A percentile compares a stretch with the other conserved stretches of the same genome.
These are phyloP conservation scores for Fonsecaea monophora DNA, from an alignment of 2,329 filamentous ascomycete species.

Conservation along the genomic window DNA sequence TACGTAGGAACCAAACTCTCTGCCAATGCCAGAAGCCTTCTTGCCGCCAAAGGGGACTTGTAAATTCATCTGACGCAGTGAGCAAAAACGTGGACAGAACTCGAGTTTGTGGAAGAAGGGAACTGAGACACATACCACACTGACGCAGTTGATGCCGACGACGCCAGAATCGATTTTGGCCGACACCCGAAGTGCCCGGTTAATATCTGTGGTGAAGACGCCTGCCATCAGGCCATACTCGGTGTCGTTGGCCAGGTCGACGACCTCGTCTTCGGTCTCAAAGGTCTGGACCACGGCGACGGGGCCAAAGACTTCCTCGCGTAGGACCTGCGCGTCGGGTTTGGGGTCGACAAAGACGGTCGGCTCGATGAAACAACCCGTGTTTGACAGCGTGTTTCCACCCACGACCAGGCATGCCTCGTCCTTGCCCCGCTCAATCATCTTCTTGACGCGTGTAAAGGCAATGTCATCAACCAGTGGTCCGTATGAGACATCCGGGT, in stretches of 20 bases:
- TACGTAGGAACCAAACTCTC: too few species aligned
- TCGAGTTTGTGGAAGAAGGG: too few species aligned
- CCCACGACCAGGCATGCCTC: slow-evolving; percentile 49
- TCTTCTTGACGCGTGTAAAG: slow-evolving; percentile 51
- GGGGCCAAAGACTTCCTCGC: slow-evolving; percentile 54
- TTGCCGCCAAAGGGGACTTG: too few species aligned
- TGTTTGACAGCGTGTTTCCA: slow-evolving; percentile 37
- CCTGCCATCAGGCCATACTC: slow-evolving; percentile 48
- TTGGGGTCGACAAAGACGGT: slow-evolving; percentile 1
- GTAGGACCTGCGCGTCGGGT: slow-evolving; percentile 47
- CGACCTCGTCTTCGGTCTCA: slow-evolving; percentile 46
- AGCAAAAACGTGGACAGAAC: too few species aligned
- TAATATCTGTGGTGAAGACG: slow-evolving; percentile 51
- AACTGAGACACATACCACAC: too few species aligned
- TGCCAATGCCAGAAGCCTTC: too few species aligned
- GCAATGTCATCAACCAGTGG: slow-evolving; percentile 53
- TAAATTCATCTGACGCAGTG: too few species aligned
- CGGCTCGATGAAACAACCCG: slow-evolving; percentile 41
- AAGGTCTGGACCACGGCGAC: slow-evolving; percentile 49
- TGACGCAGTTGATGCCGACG: slow-evolving; percentile 53
- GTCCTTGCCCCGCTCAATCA: slow-evolving; percentile 50
- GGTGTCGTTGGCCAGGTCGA: slow-evolving; percentile 47
- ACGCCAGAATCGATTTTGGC: slow-evolving; percentile 51
- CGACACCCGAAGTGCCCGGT: slow-evolving; percentile 49
- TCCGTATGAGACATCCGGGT: slow-evolving; percentile 58